A percentile compares a stretch with the other conserved stretches of the same genome.
Evolutionary conservation across 73 alveolate species (phyloP).

Genomic region (Symbiodinium pilosum): DNA sequence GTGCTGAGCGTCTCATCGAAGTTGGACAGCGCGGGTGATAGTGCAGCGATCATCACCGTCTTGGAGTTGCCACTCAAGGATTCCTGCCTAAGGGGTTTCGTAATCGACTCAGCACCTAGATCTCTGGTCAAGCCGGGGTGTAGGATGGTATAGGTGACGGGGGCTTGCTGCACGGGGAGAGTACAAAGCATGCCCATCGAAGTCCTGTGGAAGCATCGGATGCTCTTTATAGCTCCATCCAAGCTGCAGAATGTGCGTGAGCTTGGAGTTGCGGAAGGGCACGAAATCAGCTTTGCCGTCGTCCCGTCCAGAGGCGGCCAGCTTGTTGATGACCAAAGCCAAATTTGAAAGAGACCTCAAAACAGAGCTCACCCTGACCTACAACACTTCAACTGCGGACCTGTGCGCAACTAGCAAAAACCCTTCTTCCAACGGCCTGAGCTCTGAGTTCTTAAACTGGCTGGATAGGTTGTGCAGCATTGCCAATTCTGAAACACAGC

Average conservation of each 20-base stretch:
- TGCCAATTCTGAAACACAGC: too few relatives aligned
- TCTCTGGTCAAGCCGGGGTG: too few relatives aligned
- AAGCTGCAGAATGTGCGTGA: constrained; percentile 65
- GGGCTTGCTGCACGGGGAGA: too few relatives aligned
- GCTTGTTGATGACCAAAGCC: constrained; percentile 97
- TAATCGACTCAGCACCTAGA: too few relatives aligned
- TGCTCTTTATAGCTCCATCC: neutral
- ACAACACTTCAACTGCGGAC: too few relatives aligned
- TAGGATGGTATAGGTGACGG: too few relatives aligned
- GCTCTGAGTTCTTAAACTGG: too few relatives aligned
- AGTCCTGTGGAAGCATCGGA: too few relatives aligned
- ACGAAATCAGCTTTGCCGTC: constrained; percentile 95
- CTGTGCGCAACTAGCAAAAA: too few relatives aligned
- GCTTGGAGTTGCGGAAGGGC: constrained; percentile 96
- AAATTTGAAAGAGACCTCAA: constrained; percentile 95
- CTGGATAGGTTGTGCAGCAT: too few relatives aligned
- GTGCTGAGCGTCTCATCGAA: constrained; percentile 95
- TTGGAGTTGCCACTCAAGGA: constrained; percentile 95
- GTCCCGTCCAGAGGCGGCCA: constrained; percentile 90
- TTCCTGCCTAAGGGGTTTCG: constrained; percentile 1
- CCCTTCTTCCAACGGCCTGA: too few relatives aligned
- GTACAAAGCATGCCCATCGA: too few relatives aligned
- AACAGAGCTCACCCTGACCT: neutral
- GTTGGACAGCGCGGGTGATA: constrained; percentile 95
- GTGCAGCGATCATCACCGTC: constrained; percentile 96